Base-by-base conservation (phyloP, 345 rosid genomes). In the Leavenworthia alabamica region DNA sequence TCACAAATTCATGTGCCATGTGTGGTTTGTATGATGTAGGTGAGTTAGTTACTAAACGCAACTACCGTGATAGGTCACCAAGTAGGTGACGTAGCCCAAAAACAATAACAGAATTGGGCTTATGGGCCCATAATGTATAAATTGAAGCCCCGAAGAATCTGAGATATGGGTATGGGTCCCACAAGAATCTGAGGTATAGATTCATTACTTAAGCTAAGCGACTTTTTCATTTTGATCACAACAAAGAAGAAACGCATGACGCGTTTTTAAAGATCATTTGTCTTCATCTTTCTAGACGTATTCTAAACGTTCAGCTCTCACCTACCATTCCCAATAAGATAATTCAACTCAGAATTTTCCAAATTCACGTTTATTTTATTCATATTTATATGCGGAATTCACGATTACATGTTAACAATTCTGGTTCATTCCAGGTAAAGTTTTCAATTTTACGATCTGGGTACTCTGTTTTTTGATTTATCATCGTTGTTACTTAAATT, bases 101-200 rank as follows among this genome's bases (percentile, higher is more conserved):
- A 3, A 28, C 1, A 15, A 39, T 37, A 43, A 51, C 0, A 19
- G 28, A 5, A 7, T 4, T 45, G 45, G 68, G 48, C 44, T 55
- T 5, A 36, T 43, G 19, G 58, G 73, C 62, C 53, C 7, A 3
- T 9, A 0, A 66, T 8, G 7, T 19, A 11, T 35, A 10, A 26
- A 61, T 17, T 0, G 29, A 60, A 60, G 17, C 31, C 67, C 47
- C 1, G 37, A 19, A 53, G 68, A 70, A 62, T 70, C 57, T 27
- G 14, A 35, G 7, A 4, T 1, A 44, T 32, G 32, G 32, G 32
- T n/a, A 11, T 62, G 64, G 75, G 64, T 7, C 75, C 63, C 53
- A 63, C 2, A 62, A 17, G 75, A 71, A 55, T 71, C 75, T 71
- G 57, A 37, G 75, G 75, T 56, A 24, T 20, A 56, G 75, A 70